phyloP scores from a whole-genome alignment of 2,329 filamentous ascomycete species.

The Talaromyces pinophilus region DNA sequence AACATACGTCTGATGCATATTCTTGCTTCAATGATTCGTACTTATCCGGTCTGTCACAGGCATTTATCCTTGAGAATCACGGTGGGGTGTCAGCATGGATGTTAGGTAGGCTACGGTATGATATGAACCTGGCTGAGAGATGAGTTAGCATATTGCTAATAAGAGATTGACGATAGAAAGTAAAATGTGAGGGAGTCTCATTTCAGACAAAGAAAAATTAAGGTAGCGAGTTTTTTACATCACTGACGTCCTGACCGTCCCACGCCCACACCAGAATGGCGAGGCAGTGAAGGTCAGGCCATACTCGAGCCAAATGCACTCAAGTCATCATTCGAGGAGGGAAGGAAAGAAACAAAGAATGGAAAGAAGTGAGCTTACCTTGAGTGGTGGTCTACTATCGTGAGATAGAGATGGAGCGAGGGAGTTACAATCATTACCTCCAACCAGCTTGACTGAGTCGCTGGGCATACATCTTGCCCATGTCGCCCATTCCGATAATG shows the following conservation, averaged over 20 bases:
- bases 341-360: constrained; percentile 24
- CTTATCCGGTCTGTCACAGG: constrained; percentile 89
- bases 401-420: constrained; percentile 36
- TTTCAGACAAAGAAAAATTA: constrained; percentile 81
- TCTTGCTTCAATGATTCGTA: constrained; percentile 78
- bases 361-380: constrained; percentile 10
- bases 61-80: constrained; percentile 71
- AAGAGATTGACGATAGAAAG: neutral
- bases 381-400: constrained; percentile 2
- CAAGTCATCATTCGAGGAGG: constrained; percentile 84
- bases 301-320: constrained; percentile 99
- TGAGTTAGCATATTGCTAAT: constrained; percentile 20
- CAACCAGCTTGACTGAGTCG: constrained; percentile 87
- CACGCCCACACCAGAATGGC: constrained; percentile 73
- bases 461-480: constrained; percentile 98
- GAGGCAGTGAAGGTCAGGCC: constrained; percentile 60
- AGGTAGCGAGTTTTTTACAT: constrained; percentile 99
- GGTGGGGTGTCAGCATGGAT: constrained; percentile 13
- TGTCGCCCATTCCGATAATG: constrained; percentile 98
- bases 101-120: constrained; percentile 19
- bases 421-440: constrained; percentile 68
- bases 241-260: constrained; percentile 73
- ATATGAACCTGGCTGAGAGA: constrained; percentile 26
- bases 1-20: constrained; percentile 82
- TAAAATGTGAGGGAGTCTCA: constrained; percentile 18